Conservation (phyloP, 2,329 filamentous ascomycete genomes). For the Neophaeococcomyces aloes region DNA sequence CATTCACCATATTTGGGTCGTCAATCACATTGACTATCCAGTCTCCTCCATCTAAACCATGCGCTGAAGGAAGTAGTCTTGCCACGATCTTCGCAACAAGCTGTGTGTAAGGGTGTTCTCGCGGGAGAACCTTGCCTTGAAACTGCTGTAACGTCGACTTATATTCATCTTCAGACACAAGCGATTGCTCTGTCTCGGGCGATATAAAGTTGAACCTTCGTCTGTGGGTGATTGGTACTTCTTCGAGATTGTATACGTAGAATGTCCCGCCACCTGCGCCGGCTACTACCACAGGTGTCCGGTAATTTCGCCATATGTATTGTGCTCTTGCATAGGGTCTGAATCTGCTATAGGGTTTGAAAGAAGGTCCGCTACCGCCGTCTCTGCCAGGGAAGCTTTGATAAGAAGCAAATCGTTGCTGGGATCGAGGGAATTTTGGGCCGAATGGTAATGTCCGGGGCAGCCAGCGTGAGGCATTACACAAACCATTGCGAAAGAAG, state of each 20-base stretch:
- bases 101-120: conserved; percentile 38
- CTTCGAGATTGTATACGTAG: conserved; percentile 47
- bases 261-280: conserved; percentile 34
- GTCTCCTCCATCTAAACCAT: conserved; percentile 29
- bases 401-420: conserved; percentile 14
- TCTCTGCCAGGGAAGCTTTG: conserved; percentile 11
- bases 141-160: conserved; percentile 39
- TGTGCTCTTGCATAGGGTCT: conserved; percentile 17
- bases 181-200: conserved; percentile 32
- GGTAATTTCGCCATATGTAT: conserved; percentile 20
- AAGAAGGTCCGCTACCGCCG: neutral
- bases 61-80: conserved; percentile 43
- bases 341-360: conserved; percentile 10
- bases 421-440: conserved; percentile 6
- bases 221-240: conserved; percentile 43
- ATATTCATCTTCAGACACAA: conserved; percentile 36
- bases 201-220: conserved; percentile 49
- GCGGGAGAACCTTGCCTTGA: conserved; percentile 38
- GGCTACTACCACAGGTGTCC: conserved; percentile 16
- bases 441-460: conserved; percentile 2
- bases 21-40: conserved; percentile 55
- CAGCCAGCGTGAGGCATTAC: conserved; percentile 7
- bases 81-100: conserved; percentile 44
- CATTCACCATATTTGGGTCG: conserved; percentile 41
- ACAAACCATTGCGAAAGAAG: conserved; percentile 9